phyloP scores from a whole-genome alignment of 1,284 basidiomycete genomes.

The Bondarzewia mesenterica region DNA sequence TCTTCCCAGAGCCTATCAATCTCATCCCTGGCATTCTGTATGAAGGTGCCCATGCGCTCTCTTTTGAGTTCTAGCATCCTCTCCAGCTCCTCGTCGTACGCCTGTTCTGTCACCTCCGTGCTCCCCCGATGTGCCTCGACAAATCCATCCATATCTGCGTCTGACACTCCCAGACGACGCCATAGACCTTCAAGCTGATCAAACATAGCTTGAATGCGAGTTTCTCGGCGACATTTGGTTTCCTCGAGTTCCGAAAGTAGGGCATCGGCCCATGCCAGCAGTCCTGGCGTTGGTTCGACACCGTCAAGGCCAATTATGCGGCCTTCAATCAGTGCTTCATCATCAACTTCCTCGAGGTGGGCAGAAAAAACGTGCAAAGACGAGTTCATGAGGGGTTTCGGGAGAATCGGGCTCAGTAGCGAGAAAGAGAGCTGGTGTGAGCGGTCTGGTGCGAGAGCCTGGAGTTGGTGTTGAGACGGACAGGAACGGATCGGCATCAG shows the following conservation, averaged over 20 bases:
- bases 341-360: conserved; percentile 52
- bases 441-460: conserved; percentile 16
- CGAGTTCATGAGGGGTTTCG: conserved; percentile 44
- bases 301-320: conserved; percentile 38
- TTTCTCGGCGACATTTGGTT: conserved; percentile 59
- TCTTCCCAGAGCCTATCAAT: conserved; percentile 82
- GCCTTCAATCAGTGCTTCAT: conserved; percentile 38
- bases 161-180: conserved; percentile 67
- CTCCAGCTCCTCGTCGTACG: conserved; percentile 87
- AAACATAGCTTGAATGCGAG: conserved; percentile 79
- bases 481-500: conserved; percentile 42
- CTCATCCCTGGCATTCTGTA: conserved; percentile 76
- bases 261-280: conserved; percentile 55
- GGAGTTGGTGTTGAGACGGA: conserved; percentile 26
- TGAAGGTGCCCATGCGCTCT: conserved; percentile 82
- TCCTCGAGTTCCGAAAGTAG: conserved; percentile 57
- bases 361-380: conserved; percentile 56
- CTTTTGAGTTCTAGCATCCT: conserved; percentile 86
- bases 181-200: conserved; percentile 80
- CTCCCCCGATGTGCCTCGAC: conserved; percentile 74
- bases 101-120: conserved; percentile 62
- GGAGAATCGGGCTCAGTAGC: conserved; percentile 15
- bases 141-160: conserved; percentile 73
- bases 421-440: conserved; percentile 14
- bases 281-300: conserved; percentile 59